Evolutionary conservation across 2,329 filamentous ascomycete genomes (phyloP).

Genomic region (Daldinia eschscholtzii): DNA sequence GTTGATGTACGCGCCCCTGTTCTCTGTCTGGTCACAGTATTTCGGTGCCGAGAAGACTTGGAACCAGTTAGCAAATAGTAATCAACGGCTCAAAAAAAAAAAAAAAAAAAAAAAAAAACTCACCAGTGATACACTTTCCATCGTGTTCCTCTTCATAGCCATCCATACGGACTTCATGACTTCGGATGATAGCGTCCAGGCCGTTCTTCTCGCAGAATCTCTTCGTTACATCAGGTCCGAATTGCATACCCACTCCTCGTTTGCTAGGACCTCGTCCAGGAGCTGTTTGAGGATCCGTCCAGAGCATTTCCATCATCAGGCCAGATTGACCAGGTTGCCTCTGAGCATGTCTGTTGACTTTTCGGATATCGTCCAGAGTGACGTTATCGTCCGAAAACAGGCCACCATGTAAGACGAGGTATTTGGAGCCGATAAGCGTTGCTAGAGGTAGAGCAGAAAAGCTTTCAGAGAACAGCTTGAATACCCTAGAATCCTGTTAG

Average conservation of each 20-base stretch:
- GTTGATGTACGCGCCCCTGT: constrained; percentile 99
- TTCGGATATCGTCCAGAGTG: constrained; percentile 92
- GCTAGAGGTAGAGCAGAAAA: constrained; percentile 95
- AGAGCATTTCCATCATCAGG: constrained; percentile 99
- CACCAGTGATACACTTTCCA: constrained; percentile 92
- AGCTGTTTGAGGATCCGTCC: constrained; percentile 93
- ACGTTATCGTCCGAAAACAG: constrained; percentile 96
- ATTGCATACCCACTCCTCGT: constrained; percentile 94
- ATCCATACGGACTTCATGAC: constrained; percentile 98
- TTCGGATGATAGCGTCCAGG: constrained; percentile 93
- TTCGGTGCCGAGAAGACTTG: constrained; percentile 94
- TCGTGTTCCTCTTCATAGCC: constrained; percentile 99
- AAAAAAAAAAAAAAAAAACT: constrained; percentile 50
- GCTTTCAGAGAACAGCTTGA: constrained; percentile 98
- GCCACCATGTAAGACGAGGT: constrained; percentile 92
- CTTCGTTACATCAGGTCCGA: constrained; percentile 96
- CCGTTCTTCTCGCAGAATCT: constrained; percentile 97
- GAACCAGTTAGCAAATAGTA: constrained; percentile 46
- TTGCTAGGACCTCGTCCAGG: constrained; percentile 94
- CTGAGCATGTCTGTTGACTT: constrained; percentile 90
- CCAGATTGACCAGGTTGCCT: constrained; percentile 92
- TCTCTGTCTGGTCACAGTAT: constrained; percentile 98
- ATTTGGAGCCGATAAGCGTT: constrained; percentile 91
- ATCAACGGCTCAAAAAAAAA: constrained; percentile 7
- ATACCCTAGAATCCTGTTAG: constrained; percentile 67